Percentiles rank a stretch among this genome's conserved stretches.
Conservation (phyloP, 345 rosid species). For the Syzygium jambos region DNA sequence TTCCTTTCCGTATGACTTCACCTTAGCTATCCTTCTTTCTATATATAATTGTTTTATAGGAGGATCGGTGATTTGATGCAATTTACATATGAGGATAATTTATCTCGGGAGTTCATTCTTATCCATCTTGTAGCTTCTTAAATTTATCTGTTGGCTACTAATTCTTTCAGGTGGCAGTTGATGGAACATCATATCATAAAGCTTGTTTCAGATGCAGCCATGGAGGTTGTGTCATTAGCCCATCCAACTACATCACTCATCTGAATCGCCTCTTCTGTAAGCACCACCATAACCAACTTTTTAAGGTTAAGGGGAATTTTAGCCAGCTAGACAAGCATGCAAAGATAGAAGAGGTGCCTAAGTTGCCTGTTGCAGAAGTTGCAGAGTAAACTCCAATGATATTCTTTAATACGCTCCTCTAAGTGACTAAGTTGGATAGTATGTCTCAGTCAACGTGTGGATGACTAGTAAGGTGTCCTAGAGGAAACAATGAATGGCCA, state of each 20-base stretch:
- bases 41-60: neutral
- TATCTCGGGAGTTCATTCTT: neutral
- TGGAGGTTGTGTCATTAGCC: conserved; percentile 67
- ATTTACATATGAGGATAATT: neutral
- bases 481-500: neutral
- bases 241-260: conserved; percentile 56
- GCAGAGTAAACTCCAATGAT: neutral
- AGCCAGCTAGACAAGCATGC: conserved; percentile 48
- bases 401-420: neutral
- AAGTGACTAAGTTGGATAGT: neutral
- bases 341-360: neutral
- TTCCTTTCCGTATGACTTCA: neutral
- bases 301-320: conserved; percentile 64
- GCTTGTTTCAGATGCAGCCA: conserved; percentile 67
- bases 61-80: neutral
- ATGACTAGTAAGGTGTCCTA: neutral
- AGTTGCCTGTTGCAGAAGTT: neutral
- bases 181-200: conserved; percentile 55
- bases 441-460: neutral
- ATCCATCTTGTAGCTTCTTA: neutral
- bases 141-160: neutral
- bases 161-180: conserved; percentile 52
- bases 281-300: conserved; percentile 69
- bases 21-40: neutral
- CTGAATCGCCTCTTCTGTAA: conserved; percentile 58